Evolutionary conservation across 1,139 yeast species (phyloP), one percentile per base, ranked within the genome.

Genomic region (Saccharomyces hybrid): DNA sequence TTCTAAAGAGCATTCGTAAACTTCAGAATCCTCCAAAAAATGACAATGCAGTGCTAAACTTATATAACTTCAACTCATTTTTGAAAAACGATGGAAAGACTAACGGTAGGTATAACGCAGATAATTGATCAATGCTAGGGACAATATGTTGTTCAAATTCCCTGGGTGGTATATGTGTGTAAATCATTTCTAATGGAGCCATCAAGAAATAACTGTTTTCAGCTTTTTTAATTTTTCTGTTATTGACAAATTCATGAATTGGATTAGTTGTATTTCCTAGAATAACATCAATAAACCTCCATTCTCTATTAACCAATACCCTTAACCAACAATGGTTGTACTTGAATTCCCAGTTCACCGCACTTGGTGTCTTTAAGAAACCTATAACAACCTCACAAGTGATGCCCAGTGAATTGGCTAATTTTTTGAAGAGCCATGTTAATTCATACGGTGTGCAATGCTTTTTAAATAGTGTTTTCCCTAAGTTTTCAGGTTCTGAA

Each of bases 251-350:
- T 55, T 71, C 71, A 57, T 73, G 74, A 5, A 76, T 64, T 1
- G 84, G 81, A 61, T 81, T 79, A 0, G 84, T 68, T 1, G 76
- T 71, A 60, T 82, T 83, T 1, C 88, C 89, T 42, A 83, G 63
- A 5, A 82, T 74, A 6, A 81, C 82, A 63, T 93, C 99, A 59
- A 91, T 72, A 60, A 93, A 78, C 57, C 91, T 75, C 81, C 93
- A 90, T 63, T 85, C 88, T 21, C 83, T 84, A 57, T 88, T 85
- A 16, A 90, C 73, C 27, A 85, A 69, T 1, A 90, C 83, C 1
- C 96, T 82, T 55, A 90, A 77, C 99, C 99, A 93, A 57, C 88
- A 83, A 70, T 93, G 99, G 65, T 90, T 89, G 48, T 84, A 75
- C 41, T 82, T 81, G 54, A 83, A 80, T 71, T 70, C 73, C 24